Evolutionary conservation across 192 early-diverging fungal species (phyloP).

Genomic region (Obelidium mucronatum): DNA sequence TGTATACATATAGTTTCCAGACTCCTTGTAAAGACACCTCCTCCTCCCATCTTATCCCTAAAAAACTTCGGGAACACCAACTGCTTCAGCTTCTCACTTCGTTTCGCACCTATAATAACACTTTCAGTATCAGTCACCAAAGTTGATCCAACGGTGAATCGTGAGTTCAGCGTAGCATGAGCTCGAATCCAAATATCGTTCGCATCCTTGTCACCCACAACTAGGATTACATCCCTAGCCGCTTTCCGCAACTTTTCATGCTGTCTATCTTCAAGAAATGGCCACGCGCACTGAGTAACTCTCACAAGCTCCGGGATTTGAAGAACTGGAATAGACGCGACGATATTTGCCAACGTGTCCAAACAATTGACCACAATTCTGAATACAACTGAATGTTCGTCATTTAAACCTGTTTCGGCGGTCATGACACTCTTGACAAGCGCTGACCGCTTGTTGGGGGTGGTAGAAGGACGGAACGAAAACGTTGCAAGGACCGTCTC

Average conservation of each 20-base stretch:
- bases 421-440: background rate
- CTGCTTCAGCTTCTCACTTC: no score
- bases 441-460: background rate
- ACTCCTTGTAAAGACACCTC: no score
- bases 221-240: background rate
- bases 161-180: no score
- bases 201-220: constrained; percentile 11
- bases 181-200: constrained; percentile 29
- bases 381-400: constrained; percentile 19
- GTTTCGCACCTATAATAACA: no score
- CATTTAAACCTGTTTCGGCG: no score
- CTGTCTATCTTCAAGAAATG: constrained; percentile 3
- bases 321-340: background rate
- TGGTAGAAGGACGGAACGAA: background rate
- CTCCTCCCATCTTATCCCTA: no score
- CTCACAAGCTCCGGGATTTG: constrained; percentile 8
- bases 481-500: constrained; percentile 2
- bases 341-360: constrained; percentile 5
- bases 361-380: constrained; percentile 4
- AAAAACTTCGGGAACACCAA: no score
- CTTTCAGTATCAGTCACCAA: no score
- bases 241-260: constrained; percentile 4
- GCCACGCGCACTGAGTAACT: constrained; percentile 14
- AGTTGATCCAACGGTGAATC: no score
- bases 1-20: no score